Conservation (phyloP, 371 early-diverging fungal species). For the Synchytrium microbalum region DNA sequence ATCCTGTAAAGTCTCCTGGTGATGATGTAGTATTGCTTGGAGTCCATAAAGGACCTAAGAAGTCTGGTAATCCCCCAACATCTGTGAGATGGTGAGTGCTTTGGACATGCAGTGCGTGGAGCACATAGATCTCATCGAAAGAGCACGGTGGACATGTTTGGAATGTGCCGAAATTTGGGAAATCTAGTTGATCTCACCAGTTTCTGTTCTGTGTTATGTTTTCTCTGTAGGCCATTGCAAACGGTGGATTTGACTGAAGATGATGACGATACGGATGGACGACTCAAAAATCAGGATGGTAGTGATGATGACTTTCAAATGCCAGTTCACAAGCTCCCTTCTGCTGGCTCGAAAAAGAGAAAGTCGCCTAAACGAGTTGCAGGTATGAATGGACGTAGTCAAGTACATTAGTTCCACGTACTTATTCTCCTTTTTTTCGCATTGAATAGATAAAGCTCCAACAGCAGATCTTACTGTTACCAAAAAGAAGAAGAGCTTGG, state of each 20-base stretch:
- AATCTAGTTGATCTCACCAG: no score
- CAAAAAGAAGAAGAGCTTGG: neutral
- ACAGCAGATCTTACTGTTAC: no score
- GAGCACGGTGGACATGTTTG: no score
- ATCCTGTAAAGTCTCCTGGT: neutral
- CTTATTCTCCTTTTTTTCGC: no score
- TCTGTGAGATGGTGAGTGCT: neutral
- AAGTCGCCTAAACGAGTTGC: neutral
- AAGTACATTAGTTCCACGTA: no score
- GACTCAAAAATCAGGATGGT: neutral
- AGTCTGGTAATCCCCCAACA: neutral
- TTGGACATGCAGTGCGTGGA: no score
- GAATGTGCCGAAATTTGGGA: no score
- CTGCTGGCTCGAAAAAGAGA: neutral
- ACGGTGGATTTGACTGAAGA: neutral
- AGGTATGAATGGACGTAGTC: neutral
- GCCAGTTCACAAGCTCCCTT: neutral
- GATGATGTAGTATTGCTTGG: neutral
- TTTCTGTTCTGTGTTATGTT: no score
- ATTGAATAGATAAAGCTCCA: no score
- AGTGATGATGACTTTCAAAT: neutral
- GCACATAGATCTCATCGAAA: no score
- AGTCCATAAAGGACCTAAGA: neutral
- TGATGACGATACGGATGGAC: neutral
- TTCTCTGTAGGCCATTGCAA: no score